These are phyloP conservation scores for Coniochaeta sp. DNA, from an alignment of 2,329 filamentous ascomycete species.

Conservation along the genomic window DNA sequence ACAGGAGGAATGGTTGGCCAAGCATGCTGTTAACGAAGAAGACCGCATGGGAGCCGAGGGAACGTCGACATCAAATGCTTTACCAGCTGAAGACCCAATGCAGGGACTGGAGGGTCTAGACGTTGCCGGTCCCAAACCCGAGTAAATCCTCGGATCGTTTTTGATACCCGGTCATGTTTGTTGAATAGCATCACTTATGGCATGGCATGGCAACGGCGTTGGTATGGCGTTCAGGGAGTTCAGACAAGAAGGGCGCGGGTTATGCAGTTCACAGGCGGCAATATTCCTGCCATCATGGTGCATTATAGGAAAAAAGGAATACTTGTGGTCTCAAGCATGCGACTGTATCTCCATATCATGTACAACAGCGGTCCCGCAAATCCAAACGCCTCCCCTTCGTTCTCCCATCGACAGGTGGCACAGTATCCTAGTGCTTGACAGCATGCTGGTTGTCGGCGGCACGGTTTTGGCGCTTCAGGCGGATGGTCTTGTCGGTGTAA, in stretches of 20 bases:
- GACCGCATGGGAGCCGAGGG: conserved; percentile 57
- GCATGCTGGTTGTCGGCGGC: conserved; percentile 30
- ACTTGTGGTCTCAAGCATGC: conserved; percentile 2
- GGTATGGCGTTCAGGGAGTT: background rate
- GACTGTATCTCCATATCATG: conserved; percentile 5
- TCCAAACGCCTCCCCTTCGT: conserved; percentile 11
- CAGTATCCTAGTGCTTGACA: conserved; percentile 25
- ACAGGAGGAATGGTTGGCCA: conserved; percentile 88
- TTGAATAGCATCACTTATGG: background rate
- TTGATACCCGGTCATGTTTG: conserved; percentile 11
- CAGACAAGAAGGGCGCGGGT: no score
- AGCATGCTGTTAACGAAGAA: conserved; percentile 79
- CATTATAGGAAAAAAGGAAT: background rate
- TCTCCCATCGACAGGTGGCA: background rate
- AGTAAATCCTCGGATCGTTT: conserved; percentile 32
- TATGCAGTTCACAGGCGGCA: background rate
- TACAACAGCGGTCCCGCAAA: conserved; percentile 4
- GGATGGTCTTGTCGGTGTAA: conserved; percentile 83
- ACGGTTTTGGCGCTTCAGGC: conserved; percentile 67
- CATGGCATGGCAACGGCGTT: background rate
- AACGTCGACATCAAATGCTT: conserved; percentile 41
- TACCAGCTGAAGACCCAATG: conserved; percentile 76
- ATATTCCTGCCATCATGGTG: background rate
- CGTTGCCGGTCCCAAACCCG: conserved; percentile 82
- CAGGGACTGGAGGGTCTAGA: conserved; percentile 89